These are phyloP conservation scores for Hibiscus mutabilis DNA, from an alignment of 345 rosid genomes.

Conservation along the genomic window DNA sequence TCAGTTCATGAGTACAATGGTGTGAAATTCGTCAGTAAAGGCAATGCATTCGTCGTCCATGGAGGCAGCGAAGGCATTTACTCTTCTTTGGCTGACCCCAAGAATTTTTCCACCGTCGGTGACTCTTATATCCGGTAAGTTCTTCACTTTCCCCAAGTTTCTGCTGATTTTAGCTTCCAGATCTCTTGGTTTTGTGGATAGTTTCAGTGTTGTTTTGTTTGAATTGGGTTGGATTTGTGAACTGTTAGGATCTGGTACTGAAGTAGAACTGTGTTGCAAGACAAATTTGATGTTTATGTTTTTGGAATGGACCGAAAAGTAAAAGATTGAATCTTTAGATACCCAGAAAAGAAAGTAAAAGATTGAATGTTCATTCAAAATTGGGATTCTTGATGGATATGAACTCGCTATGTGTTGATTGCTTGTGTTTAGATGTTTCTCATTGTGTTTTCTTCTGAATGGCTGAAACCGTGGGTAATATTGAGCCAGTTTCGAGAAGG, in stretches of 20 bases:
- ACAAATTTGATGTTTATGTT: neutral
- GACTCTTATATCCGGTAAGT: constrained; percentile 63
- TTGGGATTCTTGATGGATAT: neutral
- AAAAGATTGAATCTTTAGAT: neutral
- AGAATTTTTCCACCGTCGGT: constrained; percentile 28
- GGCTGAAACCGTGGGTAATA: constrained; percentile 11
- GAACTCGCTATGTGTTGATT: neutral
- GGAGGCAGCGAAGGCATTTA: constrained; percentile 96
- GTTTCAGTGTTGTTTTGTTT: constrained; percentile 7
- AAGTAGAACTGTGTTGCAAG: neutral
- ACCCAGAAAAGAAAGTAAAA: neutral
- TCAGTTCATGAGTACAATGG: constrained; percentile 83
- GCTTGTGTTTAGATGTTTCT: neutral
- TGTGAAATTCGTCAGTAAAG: constrained; percentile 67
- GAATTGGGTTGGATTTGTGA: neutral
- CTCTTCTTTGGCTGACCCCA: constrained; percentile 38
- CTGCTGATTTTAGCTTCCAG: neutral
- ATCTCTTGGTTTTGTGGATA: constrained; percentile 6
- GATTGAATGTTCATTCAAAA: neutral
- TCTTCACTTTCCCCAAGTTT: neutral
- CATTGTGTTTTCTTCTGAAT: neutral
- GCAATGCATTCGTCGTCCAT: constrained; percentile 87
- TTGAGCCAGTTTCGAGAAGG: constrained; percentile 71
- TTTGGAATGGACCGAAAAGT: too few relatives aligned
- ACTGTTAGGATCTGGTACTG: constrained; percentile 14